Evolutionary conservation across 306 rosid genomes (phyloP).

Genomic region (Crotalaria pallida): DNA sequence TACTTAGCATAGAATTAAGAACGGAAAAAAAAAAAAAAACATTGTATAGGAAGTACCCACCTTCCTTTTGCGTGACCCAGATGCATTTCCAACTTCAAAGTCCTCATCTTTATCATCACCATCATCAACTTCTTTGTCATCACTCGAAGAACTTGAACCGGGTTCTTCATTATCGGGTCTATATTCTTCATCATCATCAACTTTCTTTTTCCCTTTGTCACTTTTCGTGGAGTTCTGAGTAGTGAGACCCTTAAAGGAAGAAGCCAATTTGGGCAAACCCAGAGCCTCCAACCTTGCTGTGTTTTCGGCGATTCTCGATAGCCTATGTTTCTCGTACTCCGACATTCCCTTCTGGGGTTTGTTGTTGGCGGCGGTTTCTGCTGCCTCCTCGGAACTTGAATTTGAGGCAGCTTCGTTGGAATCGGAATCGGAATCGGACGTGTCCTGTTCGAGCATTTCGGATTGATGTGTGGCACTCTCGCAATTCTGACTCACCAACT

Average conservation of each 20-base stretch:
- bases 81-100: constrained; percentile 21
- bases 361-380: not conserved
- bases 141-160: constrained; percentile 29
- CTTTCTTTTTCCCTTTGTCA: constrained; percentile 46
- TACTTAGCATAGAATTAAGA: too few relatives aligned
- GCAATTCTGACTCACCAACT: not conserved
- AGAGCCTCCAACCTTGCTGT: constrained; percentile 71
- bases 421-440: constrained; percentile 34
- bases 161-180: constrained; percentile 42
- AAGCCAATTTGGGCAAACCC: constrained; percentile 56
- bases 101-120: constrained; percentile 36
- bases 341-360: not conserved
- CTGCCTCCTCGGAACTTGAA: constrained; percentile 32
- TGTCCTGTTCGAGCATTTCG: constrained; percentile 26
- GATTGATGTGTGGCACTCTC: not conserved
- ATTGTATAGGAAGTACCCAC: too few relatives aligned
- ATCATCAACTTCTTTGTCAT: constrained; percentile 23
- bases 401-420: constrained; percentile 5
- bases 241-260: constrained; percentile 39
- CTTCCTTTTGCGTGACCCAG: constrained; percentile 43
- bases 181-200: constrained; percentile 50
- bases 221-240: constrained; percentile 11
- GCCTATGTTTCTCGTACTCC: constrained; percentile 76
- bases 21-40: too few relatives aligned
- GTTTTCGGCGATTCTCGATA: constrained; percentile 70